Evolutionary conservation across 306 rosid species (phyloP).

Genomic region (Vigna trinervia): DNA sequence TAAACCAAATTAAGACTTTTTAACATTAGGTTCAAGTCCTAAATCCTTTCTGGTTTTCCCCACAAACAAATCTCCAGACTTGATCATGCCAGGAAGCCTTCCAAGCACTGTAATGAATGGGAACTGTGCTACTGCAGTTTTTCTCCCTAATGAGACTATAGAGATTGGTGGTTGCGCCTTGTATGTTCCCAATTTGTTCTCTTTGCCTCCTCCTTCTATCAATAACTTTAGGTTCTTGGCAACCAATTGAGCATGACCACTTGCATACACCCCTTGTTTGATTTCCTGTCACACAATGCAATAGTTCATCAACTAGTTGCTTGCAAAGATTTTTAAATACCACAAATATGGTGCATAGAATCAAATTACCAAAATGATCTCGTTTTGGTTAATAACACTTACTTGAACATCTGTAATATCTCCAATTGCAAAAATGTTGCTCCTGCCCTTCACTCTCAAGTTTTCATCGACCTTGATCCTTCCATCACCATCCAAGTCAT

Average conservation of each 20-base stretch:
- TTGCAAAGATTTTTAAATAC: not conserved
- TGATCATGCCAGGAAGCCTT: conserved; percentile 69
- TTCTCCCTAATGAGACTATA: conserved; percentile 81
- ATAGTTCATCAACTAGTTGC: conserved; percentile 23
- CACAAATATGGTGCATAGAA: not conserved
- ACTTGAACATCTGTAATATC: conserved; percentile 77
- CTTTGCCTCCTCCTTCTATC: conserved; percentile 59
- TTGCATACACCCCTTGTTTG: conserved; percentile 80
- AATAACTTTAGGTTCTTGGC: conserved; percentile 74
- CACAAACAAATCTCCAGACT: conserved; percentile 84
- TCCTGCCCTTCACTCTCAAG: conserved; percentile 68
- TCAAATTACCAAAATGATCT: not conserved
- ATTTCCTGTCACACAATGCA: conserved; percentile 61
- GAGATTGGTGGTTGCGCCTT: conserved; percentile 58
- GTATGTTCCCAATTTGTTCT: conserved; percentile 57
- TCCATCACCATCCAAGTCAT: conserved; percentile 59
- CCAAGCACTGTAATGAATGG: conserved; percentile 67
- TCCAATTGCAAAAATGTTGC: conserved; percentile 81
- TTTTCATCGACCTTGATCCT: conserved; percentile 71
- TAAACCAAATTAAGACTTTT: conserved; percentile 35
- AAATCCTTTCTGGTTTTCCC: conserved; percentile 75
- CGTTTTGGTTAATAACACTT: conserved; percentile 46
- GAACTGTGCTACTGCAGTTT: conserved; percentile 71
- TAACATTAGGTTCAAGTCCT: conserved; percentile 59
- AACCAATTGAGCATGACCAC: conserved; percentile 70